Percentiles rank a stretch among this genome's conserved stretches.
phyloP scores from a whole-genome alignment of 1,284 basidiomycete species.

The Nidula niveotomentosa region DNA sequence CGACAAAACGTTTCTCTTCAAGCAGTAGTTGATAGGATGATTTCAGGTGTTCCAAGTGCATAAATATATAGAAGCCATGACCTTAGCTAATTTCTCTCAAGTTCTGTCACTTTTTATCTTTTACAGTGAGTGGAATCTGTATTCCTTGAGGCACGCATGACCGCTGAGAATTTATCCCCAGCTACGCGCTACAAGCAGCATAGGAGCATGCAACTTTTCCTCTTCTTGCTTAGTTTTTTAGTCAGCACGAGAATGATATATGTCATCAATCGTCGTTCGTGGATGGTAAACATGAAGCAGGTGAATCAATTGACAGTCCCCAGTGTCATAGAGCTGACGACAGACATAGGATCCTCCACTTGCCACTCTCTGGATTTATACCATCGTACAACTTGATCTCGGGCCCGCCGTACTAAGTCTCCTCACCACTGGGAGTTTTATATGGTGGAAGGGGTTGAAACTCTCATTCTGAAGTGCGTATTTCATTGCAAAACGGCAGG shows the following conservation, averaged over 20 bases:
- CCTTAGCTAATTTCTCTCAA: slow-evolving; percentile 23
- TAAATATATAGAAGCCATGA: neutral
- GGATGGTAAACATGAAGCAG: slow-evolving; percentile 71
- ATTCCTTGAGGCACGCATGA: neutral
- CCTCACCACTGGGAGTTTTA: slow-evolving; percentile 48
- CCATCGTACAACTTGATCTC: slow-evolving; percentile 65
- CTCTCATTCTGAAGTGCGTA: slow-evolving; percentile 19
- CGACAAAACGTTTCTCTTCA: slow-evolving; percentile 49
- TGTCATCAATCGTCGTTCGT: slow-evolving; percentile 65
- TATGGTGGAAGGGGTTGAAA: slow-evolving; percentile 61
- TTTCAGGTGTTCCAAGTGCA: slow-evolving; percentile 69
- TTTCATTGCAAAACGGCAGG: too few relatives aligned
- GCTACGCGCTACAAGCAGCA: slow-evolving; percentile 64
- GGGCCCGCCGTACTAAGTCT: slow-evolving; percentile 60
- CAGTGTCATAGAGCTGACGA: slow-evolving; percentile 1
- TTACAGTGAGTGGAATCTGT: slow-evolving; percentile 56
- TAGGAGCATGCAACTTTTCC: slow-evolving; percentile 46
- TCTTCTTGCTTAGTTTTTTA: slow-evolving; percentile 58
- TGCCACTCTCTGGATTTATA: slow-evolving; percentile 75
- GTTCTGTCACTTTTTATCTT: slow-evolving; percentile 75
- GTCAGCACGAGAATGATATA: slow-evolving; percentile 68
- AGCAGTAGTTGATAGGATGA: slow-evolving; percentile 52
- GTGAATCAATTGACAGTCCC: slow-evolving; percentile 31
- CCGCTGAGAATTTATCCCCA: slow-evolving; percentile 20
- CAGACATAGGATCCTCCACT: slow-evolving; percentile 63